phyloP scores from a whole-genome alignment of 768 basidiomycete species.

The Punctularia strigosozonata region DNA sequence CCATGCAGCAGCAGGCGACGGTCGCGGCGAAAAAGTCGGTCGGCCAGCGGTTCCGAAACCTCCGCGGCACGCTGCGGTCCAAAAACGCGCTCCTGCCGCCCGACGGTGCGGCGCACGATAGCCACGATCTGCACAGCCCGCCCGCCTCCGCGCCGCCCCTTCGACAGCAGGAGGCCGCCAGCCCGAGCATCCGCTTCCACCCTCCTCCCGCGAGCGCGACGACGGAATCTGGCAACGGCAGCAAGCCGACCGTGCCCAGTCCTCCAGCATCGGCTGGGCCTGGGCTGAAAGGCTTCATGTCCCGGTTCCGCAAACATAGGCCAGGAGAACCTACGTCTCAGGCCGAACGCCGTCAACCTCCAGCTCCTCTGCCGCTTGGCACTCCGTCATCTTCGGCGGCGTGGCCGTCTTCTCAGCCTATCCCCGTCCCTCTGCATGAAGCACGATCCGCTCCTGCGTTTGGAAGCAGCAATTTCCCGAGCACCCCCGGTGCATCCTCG shows the following conservation, averaged over 20 bases:
- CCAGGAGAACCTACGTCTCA: conserved; percentile 17
- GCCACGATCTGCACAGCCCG: no score
- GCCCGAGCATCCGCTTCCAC: no score
- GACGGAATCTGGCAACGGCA: neutral
- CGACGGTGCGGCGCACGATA: no score
- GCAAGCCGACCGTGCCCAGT: conserved; percentile 42
- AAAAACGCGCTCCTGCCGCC: conserved; percentile 27
- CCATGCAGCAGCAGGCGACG: conserved; percentile 7
- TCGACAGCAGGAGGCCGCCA: no score
- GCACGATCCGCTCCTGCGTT: no score
- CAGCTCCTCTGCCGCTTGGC: neutral
- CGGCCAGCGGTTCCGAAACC: conserved; percentile 60
- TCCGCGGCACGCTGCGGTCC: conserved; percentile 56
- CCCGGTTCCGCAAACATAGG: conserved; percentile 48
- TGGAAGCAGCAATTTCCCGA: no score
- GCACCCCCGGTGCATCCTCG: no score
- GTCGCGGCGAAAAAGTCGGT: conserved; percentile 44
- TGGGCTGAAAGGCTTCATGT: conserved; percentile 72
- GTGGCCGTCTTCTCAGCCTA: no score
- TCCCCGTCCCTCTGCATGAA: no score
- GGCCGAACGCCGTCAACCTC: conserved; percentile 14
- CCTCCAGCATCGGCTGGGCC: conserved; percentile 67
- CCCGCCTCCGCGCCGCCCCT: no score
- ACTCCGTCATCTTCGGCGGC: neutral
- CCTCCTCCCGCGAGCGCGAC: no score